Conservation (phyloP, 805 yeast species). For the Yarrowia alimentaria region DNA sequence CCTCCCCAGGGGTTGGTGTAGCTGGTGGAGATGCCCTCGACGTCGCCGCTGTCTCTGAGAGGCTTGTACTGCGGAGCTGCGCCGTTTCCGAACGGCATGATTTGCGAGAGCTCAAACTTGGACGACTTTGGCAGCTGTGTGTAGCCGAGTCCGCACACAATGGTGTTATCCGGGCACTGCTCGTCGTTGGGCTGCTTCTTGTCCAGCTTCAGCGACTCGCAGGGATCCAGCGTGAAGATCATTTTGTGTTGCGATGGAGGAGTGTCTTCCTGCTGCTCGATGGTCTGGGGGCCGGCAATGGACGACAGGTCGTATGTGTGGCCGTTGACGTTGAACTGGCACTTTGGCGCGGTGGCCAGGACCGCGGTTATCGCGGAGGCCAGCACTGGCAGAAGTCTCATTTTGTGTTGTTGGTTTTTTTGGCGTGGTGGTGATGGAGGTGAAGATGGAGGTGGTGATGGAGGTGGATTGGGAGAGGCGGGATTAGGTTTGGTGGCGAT, state of each 20-base stretch:
- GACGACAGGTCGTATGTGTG: constrained; percentile 43
- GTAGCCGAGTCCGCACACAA: constrained; percentile 71
- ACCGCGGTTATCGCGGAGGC: no score
- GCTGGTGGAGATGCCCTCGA: constrained; percentile 2
- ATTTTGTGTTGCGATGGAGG: constrained; percentile 73
- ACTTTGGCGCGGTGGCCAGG: constrained; percentile 30
- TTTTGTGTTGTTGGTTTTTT: no score
- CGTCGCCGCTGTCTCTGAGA: neutral
- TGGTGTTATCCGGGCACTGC: constrained; percentile 68
- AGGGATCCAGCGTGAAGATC: constrained; percentile 71
- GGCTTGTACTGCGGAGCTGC: constrained; percentile 7
- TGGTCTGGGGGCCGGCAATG: constrained; percentile 51
- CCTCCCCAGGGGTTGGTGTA: constrained; percentile 18
- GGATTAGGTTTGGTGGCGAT: no score
- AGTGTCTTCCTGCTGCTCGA: constrained; percentile 50
- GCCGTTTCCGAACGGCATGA: constrained; percentile 42
- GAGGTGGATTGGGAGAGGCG: no score
- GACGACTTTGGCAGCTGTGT: constrained; percentile 53
- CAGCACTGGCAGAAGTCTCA: no score
- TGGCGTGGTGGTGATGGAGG: no score
- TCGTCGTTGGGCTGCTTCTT: constrained; percentile 41
- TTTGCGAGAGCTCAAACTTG: constrained; percentile 52
- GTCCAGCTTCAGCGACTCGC: constrained; percentile 49
- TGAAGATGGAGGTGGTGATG: no score
- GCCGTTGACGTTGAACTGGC: constrained; percentile 34